Evolutionary conservation across 305 asterid species (phyloP).

Genomic region (Solanum hybrid): DNA sequence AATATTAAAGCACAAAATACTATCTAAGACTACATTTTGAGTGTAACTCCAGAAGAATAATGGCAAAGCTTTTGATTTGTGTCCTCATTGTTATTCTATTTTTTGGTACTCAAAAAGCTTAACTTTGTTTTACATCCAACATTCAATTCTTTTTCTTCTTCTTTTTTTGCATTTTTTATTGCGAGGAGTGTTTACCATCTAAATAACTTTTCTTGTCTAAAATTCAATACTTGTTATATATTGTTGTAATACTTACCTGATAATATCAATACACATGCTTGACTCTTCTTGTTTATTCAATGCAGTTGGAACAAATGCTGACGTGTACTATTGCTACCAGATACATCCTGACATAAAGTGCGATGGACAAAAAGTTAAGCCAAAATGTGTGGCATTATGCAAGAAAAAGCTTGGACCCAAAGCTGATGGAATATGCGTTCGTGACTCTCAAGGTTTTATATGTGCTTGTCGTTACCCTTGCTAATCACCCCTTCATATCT

Average conservation of each 20-base stretch:
- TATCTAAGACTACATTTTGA: neutral
- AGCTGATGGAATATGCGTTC: neutral
- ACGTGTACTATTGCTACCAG: neutral
- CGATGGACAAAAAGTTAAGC: neutral
- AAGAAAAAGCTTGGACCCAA: neutral
- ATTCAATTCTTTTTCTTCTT: neutral
- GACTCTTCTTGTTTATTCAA: neutral
- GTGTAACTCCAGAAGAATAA: neutral
- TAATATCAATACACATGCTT: neutral
- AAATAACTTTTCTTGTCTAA: too few species aligned
- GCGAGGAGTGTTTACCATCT: neutral
- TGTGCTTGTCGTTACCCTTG: neutral
- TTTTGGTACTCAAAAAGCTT: neutral
- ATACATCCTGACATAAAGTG: neutral
- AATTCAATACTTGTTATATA: neutral
- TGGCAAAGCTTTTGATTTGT: neutral
- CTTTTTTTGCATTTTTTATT: too few species aligned
- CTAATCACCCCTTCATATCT: neutral
- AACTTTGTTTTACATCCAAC: neutral
- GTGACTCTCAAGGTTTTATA: neutral
- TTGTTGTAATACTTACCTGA: neutral
- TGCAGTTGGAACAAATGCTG: neutral
- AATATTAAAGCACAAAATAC: neutral
- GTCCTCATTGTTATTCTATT: neutral
- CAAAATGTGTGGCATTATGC: neutral